Conservation (phyloP, 202 grass and related monocot species). For the Eragrostis tef region DNA sequence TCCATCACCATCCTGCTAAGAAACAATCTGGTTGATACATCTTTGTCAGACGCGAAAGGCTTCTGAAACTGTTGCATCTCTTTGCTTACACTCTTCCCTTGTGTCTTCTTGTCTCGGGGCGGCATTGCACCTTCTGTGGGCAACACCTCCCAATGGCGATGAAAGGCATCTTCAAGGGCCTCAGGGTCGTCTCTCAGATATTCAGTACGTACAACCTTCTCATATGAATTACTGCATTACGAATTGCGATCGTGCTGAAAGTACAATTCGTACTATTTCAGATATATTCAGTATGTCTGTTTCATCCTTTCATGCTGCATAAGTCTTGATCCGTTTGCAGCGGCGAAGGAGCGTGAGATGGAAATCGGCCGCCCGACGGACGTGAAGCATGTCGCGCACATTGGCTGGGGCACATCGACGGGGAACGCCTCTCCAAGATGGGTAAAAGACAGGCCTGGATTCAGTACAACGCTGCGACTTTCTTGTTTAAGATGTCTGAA, state of each 20-base stretch:
- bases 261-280: not conserved
- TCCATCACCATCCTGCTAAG: conserved; percentile 5
- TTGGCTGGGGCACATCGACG: conserved; percentile 59
- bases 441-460: conserved; percentile 46
- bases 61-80: conserved; percentile 25
- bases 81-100: not conserved
- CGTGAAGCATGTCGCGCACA: conserved; percentile 90
- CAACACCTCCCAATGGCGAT: conserved; percentile 55
- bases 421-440: conserved; percentile 60
- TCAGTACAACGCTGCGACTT: not conserved
- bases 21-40: conserved; percentile 38
- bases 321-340: conserved; percentile 40
- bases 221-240: conserved; percentile 1
- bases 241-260: not conserved
- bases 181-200: conserved; percentile 80
- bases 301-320: not conserved
- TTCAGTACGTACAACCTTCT: conserved; percentile 50
- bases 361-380: conserved; percentile 79
- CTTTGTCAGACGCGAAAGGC: conserved; percentile 32
- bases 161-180: conserved; percentile 79
- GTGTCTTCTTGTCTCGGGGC: conserved; percentile 35
- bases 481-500: not conserved
- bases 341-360: conserved; percentile 76
- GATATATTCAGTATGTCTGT: too few relatives aligned
- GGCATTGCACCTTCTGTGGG: not conserved